A percentile compares a stretch with the other conserved stretches of the same genome.
Conservation (phyloP, 2,329 filamentous ascomycete genomes). For the Xylaria sp. region DNA sequence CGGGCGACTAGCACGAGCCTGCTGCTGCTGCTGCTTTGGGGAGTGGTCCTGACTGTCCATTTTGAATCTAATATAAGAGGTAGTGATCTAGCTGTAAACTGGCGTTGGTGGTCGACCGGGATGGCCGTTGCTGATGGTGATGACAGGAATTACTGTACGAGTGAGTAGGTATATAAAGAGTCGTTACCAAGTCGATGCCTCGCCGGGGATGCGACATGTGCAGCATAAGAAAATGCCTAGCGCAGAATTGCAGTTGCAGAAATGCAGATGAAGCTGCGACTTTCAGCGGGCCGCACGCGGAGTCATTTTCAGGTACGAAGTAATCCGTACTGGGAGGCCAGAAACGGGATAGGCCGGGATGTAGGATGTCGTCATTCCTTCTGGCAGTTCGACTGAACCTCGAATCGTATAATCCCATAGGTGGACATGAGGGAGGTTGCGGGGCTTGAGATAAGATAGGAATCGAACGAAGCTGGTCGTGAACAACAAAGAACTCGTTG, state of each 20-base stretch:
- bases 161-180: not conserved
- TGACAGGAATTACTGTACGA: not conserved
- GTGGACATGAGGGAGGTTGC: not conserved
- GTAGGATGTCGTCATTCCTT: constrained; percentile 5
- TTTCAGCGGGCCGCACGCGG: constrained; percentile 1
- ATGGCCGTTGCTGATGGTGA: not conserved
- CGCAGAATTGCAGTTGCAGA: not conserved
- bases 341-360: not conserved
- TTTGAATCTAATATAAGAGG: constrained; percentile 5
- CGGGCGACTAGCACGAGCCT: constrained; percentile 36
- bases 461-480: not conserved
- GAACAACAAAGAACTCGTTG: not conserved
- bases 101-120: not conserved
- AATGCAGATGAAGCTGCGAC: not conserved
- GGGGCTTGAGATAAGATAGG: not conserved
- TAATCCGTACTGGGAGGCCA: not conserved
- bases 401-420: not conserved
- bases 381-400: not conserved
- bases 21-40: constrained; percentile 14
- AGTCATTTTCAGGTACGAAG: constrained; percentile 8
- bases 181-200: not conserved
- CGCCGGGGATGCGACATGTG: not conserved
- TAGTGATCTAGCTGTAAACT: not conserved
- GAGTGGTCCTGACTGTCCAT: constrained; percentile 29
- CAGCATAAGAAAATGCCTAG: not conserved